Evolutionary conservation across 2,329 filamentous ascomycete genomes (phyloP), one percentile per base, ranked within the genome.

Genomic region (Eutypella sp.): DNA sequence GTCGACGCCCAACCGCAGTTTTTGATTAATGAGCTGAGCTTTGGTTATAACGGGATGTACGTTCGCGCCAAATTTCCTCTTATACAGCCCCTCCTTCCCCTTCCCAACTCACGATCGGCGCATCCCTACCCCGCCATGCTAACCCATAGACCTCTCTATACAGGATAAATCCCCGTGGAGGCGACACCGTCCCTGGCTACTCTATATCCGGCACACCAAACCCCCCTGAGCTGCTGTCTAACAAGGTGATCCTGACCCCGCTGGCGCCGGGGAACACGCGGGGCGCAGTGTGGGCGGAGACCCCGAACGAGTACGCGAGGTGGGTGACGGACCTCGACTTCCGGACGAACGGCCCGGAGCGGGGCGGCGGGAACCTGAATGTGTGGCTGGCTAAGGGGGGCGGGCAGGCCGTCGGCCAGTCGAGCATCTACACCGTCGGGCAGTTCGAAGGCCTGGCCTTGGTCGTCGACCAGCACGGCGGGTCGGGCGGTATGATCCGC

Each of bases 361-460:
- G 88, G 56, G 89, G 84, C 42, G 83, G 85, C 47, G 93, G 93
- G 41, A 96, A 95, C 68, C 73, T 99, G 56, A 92, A 97, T 67
- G 76, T 99, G 59, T 99, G 93, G 93, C 89, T 95, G 61, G 84
- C 81, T 43, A 83, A 81, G 57, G 78, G 87, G 49, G 86, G 87
- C 25, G 70, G 79, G 55, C 68, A 75, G 49, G 72, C 74, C 24
- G 73, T 95, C 45, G 84, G 82, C 45, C 78, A 83, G 20, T 78
- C 81, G 53, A 95, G 88, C 67, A 81, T 96, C 56, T 96, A 96
- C 69, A 93, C 87, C 1, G 85, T 85, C 9, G 81, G 81, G 44
- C 81, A 80, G 56, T 99, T 96, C 59, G 92, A 97, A 58, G 93
- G 93, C n/a, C 72, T 99, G 55, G 91, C 82, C 27, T 71, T 99